Evolutionary conservation across 352 stramenopile genomes (phyloP).

Genomic region (Phytopythium montanum): DNA sequence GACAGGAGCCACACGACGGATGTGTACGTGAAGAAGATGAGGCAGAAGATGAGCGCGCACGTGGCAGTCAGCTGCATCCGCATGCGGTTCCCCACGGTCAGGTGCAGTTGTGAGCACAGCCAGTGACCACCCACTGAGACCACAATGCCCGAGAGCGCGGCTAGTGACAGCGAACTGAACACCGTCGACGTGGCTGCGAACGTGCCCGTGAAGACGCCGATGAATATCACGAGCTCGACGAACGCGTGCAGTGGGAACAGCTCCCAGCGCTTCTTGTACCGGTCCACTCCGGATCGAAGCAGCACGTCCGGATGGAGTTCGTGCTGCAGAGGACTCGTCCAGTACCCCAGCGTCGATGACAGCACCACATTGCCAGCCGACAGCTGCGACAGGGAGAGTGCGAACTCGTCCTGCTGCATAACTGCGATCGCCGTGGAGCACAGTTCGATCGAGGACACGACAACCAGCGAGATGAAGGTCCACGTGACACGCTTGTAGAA

Average conservation of each 20-base stretch:
- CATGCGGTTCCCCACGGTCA: constrained; percentile 50
- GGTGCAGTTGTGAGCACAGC: constrained; percentile 52
- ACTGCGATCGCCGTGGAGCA: constrained; percentile 55
- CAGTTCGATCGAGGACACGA: constrained; percentile 63
- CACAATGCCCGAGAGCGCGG: constrained; percentile 66
- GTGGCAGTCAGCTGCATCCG: constrained; percentile 64
- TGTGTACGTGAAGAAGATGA: constrained; percentile 67
- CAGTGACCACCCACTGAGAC: constrained; percentile 72
- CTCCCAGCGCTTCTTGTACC: constrained; percentile 72
- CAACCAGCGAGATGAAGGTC: constrained; percentile 72
- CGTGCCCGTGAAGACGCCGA: constrained; percentile 71
- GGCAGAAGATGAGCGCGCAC: constrained; percentile 69
- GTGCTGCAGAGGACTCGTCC: constrained; percentile 62
- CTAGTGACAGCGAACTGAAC: constrained; percentile 73
- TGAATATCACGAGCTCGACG: constrained; percentile 64
- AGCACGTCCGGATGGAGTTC: constrained; percentile 57
- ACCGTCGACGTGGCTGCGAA: constrained; percentile 67
- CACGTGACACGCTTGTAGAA: constrained; percentile 75
- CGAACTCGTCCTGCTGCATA: constrained; percentile 33
- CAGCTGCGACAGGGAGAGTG: constrained; percentile 67
- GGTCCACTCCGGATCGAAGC: constrained; percentile 40
- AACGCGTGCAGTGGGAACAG: constrained; percentile 77
- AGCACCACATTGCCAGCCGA: constrained; percentile 70
- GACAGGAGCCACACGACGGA: constrained; percentile 67
- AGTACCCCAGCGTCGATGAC: constrained; percentile 55